Conservation (phyloP, 1,139 yeast species). For the Entelexis paramagnoliae region DNA sequence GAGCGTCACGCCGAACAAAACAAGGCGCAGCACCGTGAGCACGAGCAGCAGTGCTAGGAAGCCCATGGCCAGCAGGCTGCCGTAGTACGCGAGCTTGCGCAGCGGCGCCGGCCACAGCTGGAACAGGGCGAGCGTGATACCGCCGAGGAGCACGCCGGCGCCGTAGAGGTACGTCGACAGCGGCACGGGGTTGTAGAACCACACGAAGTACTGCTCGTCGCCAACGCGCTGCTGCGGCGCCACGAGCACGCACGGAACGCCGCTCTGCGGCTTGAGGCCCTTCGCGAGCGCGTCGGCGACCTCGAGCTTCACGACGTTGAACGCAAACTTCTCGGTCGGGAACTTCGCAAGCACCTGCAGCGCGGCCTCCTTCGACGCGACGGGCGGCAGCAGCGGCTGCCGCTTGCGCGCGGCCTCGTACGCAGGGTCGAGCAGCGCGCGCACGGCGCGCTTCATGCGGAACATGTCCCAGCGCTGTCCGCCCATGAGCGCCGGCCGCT, state of each 20-base stretch:
- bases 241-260: conserved; percentile 61
- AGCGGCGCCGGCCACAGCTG: conserved; percentile 92
- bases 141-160: conserved; percentile 45
- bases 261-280: conserved; percentile 57
- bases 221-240: conserved; percentile 58
- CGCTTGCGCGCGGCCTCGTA: conserved; percentile 47
- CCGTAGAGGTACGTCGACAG: conserved; percentile 55
- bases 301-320: conserved; percentile 52
- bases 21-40: conserved; percentile 67
- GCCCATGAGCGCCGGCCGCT: conserved; percentile 66
- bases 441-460: conserved; percentile 64
- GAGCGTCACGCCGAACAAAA: conserved; percentile 55
- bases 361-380: conserved; percentile 47
- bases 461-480: conserved; percentile 70
- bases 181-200: conserved; percentile 78
- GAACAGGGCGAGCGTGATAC: conserved; percentile 72
- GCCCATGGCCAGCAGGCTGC: conserved; percentile 68
- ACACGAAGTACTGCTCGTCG: conserved; percentile 73
- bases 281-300: conserved; percentile 58
- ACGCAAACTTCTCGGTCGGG: conserved; percentile 63
- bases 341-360: conserved; percentile 53
- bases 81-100: conserved; percentile 86
- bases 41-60: conserved; percentile 66
- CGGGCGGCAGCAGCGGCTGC: conserved; percentile 49
- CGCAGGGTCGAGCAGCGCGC: conserved; percentile 68